phyloP scores from a whole-genome alignment of 2,329 filamentous ascomycete species.

The Penicillium paneum region DNA sequence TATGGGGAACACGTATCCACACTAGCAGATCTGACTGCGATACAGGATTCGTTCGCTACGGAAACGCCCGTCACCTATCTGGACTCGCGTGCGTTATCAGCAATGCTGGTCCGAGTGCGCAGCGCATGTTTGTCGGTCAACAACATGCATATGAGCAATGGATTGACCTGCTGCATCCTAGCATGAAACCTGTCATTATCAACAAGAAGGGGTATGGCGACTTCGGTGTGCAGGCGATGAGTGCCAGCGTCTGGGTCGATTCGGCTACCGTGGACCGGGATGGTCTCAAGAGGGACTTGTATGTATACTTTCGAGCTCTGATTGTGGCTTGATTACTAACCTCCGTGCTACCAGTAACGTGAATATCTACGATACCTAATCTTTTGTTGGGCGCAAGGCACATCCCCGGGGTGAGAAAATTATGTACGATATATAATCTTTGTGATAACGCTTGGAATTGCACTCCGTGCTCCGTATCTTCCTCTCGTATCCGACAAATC shows the following conservation, averaged over 20 bases:
- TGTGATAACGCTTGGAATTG: not conserved
- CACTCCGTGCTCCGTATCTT: not conserved
- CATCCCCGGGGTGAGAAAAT: not conserved
- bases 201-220: conserved; percentile 57
- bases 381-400: not conserved
- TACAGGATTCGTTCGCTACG: conserved; percentile 51
- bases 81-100: conserved; percentile 58
- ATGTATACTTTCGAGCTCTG: not conserved
- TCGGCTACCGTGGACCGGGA: conserved; percentile 40
- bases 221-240: conserved; percentile 54
- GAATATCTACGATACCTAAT: conserved; percentile 14
- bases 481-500: not conserved
- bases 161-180: conserved; percentile 60
- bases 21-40: not conserved
- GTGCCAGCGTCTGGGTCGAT: conserved; percentile 62
- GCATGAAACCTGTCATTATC: conserved; percentile 54
- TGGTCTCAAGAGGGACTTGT: conserved; percentile 13
- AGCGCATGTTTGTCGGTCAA: conserved; percentile 61
- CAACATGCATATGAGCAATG: conserved; percentile 58
- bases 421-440: not conserved
- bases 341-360: conserved; percentile 1
- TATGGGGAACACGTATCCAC: not conserved
- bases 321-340: not conserved
- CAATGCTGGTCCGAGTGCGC: conserved; percentile 48
- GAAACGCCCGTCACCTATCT: conserved; percentile 48